These are phyloP conservation scores for Myrica gale DNA, from an alignment of 306 rosid species.

Conservation along the genomic window DNA sequence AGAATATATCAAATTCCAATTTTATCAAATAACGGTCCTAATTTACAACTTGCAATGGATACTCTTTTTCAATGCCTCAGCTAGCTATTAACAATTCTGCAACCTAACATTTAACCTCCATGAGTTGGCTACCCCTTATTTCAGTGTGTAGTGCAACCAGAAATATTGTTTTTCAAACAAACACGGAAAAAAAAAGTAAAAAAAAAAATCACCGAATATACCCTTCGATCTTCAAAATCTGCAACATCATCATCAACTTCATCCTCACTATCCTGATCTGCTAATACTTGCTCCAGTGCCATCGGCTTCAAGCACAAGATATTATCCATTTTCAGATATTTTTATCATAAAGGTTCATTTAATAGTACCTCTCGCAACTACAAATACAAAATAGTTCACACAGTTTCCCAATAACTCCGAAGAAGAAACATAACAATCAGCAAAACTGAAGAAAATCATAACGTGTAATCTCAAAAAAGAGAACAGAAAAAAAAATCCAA, in stretches of 20 bases:
- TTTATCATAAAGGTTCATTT: background rate
- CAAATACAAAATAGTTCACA: background rate
- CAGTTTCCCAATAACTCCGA: background rate
- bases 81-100: slow-evolving; percentile 4
- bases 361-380: background rate
- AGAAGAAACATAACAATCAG: background rate
- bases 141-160: slow-evolving; percentile 8
- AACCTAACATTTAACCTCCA: slow-evolving; percentile 14
- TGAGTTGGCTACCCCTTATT: slow-evolving; percentile 6
- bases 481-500: background rate
- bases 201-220: slow-evolving; percentile 30
- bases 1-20: background rate
- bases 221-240: slow-evolving; percentile 68
- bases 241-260: slow-evolving; percentile 77
- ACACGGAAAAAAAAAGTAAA: slow-evolving; percentile 8
- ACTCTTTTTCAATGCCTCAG: slow-evolving; percentile 10
- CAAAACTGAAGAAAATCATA: background rate
- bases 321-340: slow-evolving; percentile 1
- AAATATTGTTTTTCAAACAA: slow-evolving; percentile 20
- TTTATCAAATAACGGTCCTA: background rate
- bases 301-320: slow-evolving; percentile 59
- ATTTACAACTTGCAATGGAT: background rate
- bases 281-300: slow-evolving; percentile 60
- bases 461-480: background rate
- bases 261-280: slow-evolving; percentile 77